Percentiles rank a stretch among this genome's conserved stretches.
Evolutionary conservation across 805 yeast species (phyloP).

Genomic region (Candida krabiensis): DNA sequence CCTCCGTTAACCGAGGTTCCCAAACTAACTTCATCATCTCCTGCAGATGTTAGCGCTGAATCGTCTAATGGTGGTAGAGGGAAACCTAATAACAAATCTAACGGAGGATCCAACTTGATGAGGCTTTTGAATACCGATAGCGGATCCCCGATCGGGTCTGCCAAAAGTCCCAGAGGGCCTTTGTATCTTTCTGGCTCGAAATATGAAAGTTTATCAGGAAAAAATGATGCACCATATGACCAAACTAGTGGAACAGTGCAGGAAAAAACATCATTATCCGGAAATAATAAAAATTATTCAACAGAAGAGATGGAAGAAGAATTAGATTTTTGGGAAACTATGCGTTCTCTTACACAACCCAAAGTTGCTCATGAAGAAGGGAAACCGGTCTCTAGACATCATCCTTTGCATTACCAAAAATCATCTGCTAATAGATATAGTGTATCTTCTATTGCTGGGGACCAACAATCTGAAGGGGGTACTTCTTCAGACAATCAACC

Average conservation of each 20-base stretch:
- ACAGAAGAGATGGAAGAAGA: constrained; percentile 60
- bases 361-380: constrained; percentile 24
- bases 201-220: constrained; percentile 3
- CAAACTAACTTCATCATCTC: constrained; percentile 60
- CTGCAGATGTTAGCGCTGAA: constrained; percentile 35
- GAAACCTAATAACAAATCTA: constrained; percentile 11
- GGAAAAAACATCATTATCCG: constrained; percentile 13
- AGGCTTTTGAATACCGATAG: constrained; percentile 41
- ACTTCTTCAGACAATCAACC: no score
- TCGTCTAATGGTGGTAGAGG: constrained; percentile 20
- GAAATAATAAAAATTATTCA: constrained; percentile 16
- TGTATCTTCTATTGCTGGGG: no score
- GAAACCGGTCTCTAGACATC: constrained; percentile 54
- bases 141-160: constrained; percentile 15
- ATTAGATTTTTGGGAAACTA: constrained; percentile 69
- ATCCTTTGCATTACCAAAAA: constrained; percentile 45
- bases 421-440: constrained; percentile 22
- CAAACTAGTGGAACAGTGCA: constrained; percentile 10
- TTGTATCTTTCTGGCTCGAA: background rate
- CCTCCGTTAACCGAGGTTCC: constrained; percentile 75
- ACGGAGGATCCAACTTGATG: constrained; percentile 42
- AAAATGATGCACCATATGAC: constrained; percentile 7
- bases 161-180: constrained; percentile 7
- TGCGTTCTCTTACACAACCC: constrained; percentile 54
- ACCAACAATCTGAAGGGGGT: no score